Evolutionary conservation across 2,329 filamentous ascomycete species (phyloP).

Genomic region (Penicillium fuscoglaucum): DNA sequence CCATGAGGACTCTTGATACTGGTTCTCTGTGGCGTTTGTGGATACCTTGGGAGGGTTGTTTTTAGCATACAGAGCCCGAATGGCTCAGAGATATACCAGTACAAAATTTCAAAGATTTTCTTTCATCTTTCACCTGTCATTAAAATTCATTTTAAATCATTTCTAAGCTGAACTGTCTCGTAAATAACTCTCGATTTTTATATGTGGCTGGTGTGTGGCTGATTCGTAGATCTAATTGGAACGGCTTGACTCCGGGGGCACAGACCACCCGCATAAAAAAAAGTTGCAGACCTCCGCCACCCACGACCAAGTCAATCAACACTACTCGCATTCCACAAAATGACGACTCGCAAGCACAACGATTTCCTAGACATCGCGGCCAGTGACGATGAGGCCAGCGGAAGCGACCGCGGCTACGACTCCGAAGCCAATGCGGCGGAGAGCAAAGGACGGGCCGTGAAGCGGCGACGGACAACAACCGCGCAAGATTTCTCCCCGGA

Average conservation of each 20-base stretch:
- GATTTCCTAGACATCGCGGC: conserved; percentile 41
- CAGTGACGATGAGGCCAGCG: conserved; percentile 39
- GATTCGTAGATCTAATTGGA: background rate
- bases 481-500: conserved; percentile 35
- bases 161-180: background rate
- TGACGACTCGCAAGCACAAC: conserved; percentile 43
- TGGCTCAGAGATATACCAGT: conserved; percentile 15
- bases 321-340: conserved; percentile 17
- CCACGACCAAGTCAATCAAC: background rate
- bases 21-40: conserved; percentile 24
- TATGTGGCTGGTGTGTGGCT: background rate
- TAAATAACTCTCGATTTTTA: background rate
- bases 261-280: conserved; percentile 19
- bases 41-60: conserved; percentile 11
- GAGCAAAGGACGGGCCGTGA: conserved; percentile 40
- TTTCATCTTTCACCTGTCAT: background rate
- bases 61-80: conserved; percentile 17
- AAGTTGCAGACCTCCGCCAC: conserved; percentile 5
- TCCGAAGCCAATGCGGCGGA: conserved; percentile 45
- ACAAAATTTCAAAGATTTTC: background rate
- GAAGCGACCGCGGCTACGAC: conserved; percentile 44
- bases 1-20: conserved; percentile 16
- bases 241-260: conserved; percentile 7
- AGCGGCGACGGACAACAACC: conserved; percentile 33
- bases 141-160: background rate